Percentiles rank a stretch among this genome's conserved stretches.
Conservation (phyloP, 2,329 filamentous ascomycete species). For the Epichloe sp. region DNA sequence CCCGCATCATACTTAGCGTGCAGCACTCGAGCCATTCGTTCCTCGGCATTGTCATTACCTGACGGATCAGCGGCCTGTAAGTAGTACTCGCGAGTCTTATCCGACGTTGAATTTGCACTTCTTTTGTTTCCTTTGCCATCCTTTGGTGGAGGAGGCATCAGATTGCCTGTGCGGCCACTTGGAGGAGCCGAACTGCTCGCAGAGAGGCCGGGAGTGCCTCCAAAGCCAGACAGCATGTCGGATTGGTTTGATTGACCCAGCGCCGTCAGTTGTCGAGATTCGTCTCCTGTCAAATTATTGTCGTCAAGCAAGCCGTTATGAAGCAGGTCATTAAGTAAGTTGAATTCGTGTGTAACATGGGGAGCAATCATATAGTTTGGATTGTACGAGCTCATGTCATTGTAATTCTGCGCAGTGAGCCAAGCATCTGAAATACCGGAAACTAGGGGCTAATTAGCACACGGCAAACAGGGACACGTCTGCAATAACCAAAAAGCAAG, state of each 20-base stretch:
- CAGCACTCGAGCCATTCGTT: slow-evolving; percentile 87
- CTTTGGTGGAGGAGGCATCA: slow-evolving; percentile 37
- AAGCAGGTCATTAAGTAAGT: slow-evolving; percentile 90
- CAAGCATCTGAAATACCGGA: slow-evolving; percentile 72
- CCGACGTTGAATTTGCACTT: slow-evolving; percentile 53
- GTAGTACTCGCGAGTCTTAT: slow-evolving; percentile 81
- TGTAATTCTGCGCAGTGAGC: slow-evolving; percentile 67
- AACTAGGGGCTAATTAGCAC: slow-evolving; percentile 34
- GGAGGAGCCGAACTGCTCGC: slow-evolving; percentile 11
- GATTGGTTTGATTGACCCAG: slow-evolving; percentile 29
- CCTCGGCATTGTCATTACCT: slow-evolving; percentile 72
- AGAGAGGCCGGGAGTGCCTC: slow-evolving; percentile 24
- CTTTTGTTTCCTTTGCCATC: slow-evolving; percentile 42
- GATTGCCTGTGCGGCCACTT: slow-evolving; percentile 15
- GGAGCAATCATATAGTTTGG: slow-evolving; percentile 87
- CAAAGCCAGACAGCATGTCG: slow-evolving; percentile 36
- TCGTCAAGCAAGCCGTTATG: slow-evolving; percentile 87
- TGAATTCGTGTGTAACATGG: slow-evolving; percentile 93
- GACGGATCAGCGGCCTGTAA: slow-evolving; percentile 92
- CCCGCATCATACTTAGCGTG: slow-evolving; percentile 95
- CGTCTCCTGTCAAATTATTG: slow-evolving; percentile 55
- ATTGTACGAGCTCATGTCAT: slow-evolving; percentile 90
- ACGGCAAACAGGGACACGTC: background rate
- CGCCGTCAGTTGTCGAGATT: slow-evolving; percentile 35
- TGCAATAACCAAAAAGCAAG: background rate